These are phyloP conservation scores for Lomentospora prolificans DNA, from an alignment of 2,329 filamentous ascomycete species.

Conservation along the genomic window DNA sequence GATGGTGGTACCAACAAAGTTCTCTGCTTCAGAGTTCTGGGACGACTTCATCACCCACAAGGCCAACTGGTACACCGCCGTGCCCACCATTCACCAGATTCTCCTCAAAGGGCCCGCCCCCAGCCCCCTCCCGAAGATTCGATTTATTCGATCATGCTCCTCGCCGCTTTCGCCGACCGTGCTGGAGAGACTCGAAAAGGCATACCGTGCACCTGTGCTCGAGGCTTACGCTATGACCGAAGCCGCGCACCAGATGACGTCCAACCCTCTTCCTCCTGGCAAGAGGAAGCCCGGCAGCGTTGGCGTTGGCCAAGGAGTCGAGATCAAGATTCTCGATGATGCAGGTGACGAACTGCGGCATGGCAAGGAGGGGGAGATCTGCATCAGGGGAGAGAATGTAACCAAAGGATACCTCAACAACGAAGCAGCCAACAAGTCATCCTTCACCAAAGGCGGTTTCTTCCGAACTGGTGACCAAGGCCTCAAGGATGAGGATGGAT, in stretches of 20 bases:
- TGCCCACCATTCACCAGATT: conserved; percentile 89
- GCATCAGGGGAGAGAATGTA: conserved; percentile 72
- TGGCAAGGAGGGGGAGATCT: conserved; percentile 71
- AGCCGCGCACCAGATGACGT: conserved; percentile 78
- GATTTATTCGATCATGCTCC: conserved; percentile 83
- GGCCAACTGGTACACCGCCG: conserved; percentile 87
- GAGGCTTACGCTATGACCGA: conserved; percentile 93
- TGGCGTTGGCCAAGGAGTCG: conserved; percentile 73
- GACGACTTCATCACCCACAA: conserved; percentile 60
- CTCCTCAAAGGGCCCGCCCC: conserved; percentile 65
- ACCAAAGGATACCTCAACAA: conserved; percentile 84
- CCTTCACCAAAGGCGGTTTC: conserved; percentile 67
- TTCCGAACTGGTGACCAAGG: conserved; percentile 87
- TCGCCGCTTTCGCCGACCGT: conserved; percentile 73
- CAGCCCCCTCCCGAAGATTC: conserved; percentile 58
- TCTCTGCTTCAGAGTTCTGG: conserved; percentile 81
- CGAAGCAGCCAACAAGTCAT: conserved; percentile 59
- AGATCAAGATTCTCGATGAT: conserved; percentile 66
- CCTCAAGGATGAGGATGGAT: conserved; percentile 68
- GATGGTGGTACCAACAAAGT: conserved; percentile 67
- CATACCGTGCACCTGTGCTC: conserved; percentile 69
- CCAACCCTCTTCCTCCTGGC: conserved; percentile 59
- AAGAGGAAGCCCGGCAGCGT: conserved; percentile 75
- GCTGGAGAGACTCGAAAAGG: conserved; percentile 68
- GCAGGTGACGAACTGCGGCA: conserved; percentile 57